A percentile compares a stretch with the other conserved stretches of the same genome.
Conservation (phyloP, 2,329 filamentous ascomycete species). For the Talaromyces sp. region DNA sequence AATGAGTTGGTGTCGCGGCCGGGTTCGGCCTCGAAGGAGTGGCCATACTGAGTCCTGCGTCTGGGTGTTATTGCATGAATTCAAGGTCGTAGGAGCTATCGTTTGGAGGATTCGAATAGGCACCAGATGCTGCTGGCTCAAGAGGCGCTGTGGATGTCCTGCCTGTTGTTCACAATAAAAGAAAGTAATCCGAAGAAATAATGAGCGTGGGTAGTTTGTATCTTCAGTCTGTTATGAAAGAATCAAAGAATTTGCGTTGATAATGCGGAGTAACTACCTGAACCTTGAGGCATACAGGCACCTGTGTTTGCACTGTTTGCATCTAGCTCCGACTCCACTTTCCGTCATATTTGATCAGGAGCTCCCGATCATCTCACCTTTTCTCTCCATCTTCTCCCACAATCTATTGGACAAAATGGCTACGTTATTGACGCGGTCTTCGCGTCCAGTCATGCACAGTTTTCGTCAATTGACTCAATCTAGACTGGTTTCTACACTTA, state of each 20-base stretch:
- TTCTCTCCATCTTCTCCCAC: neutral
- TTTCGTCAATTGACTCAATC: constrained; percentile 25
- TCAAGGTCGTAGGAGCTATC: neutral
- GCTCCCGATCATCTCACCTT: neutral
- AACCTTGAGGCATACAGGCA: neutral
- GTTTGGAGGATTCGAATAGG: neutral
- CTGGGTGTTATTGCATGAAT: neutral
- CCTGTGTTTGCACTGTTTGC: constrained; percentile 17
- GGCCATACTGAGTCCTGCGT: constrained; percentile 32
- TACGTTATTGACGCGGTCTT: constrained; percentile 13
- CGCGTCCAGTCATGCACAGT: constrained; percentile 20
- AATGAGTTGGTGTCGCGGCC: constrained; percentile 42
- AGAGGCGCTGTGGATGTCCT: neutral
- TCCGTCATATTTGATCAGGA: neutral
- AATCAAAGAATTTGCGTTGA: neutral
- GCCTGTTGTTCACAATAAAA: neutral
- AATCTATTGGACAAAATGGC: constrained; percentile 26
- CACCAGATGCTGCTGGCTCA: neutral
- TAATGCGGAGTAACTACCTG: neutral
- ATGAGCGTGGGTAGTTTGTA: neutral
- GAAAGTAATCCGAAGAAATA: neutral
- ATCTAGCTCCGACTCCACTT: constrained; percentile 10
- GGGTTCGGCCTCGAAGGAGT: constrained; percentile 44
- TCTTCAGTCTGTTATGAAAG: neutral
- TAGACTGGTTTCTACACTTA: constrained; percentile 37